Evolutionary conservation across 768 basidiomycete species (phyloP), one percentile per base, ranked within the genome.

Genomic region (Mycena vitilis): DNA sequence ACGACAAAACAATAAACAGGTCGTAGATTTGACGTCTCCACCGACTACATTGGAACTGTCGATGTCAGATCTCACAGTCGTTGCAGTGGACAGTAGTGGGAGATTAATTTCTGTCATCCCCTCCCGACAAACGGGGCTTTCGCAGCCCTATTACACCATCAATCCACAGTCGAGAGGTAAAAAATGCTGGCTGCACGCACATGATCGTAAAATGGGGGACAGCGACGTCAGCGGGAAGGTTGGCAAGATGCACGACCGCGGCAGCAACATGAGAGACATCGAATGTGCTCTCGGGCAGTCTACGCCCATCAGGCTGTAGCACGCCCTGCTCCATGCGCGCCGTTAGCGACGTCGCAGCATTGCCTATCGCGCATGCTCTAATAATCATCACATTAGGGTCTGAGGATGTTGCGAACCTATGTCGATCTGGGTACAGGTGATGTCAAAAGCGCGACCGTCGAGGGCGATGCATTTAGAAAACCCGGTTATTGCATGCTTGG

Each of bases 351-450:
- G 93, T 94, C 37, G 82, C 81, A 3, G 93, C 93, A 73, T 95
- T 95, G 8, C 91, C 91, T 92, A 69, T 18, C 52, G 62, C 23
- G 25, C 16, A 54, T 40, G 47, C 30, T 2, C 48, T 38, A 20
- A 20, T 56, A 30, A 15, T 34, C n/a, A 11, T 37, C 12, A 22
- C 4, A 13, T 13, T 40, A 56, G 4, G 20, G 25, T 22, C 48
- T 13, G 37, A 13, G 16, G 16, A 22, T 5, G 9, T 49, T 12
- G 25, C 22, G 47, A 53, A 89, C 93, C 94, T 54, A 95, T 93
- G 76, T 95, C 94, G 55, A 95, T 86, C 75, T 95, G 93, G 2
- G 91, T 92, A 74, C 88, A 89, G 5, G 93, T 88, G 61, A 96
- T 95, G 73, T 88, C 83, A 77, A 87, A 87, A 37, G 84, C 80